Conservation (phyloP, 75 land plant species). For the Sequoia sempervirens region DNA sequence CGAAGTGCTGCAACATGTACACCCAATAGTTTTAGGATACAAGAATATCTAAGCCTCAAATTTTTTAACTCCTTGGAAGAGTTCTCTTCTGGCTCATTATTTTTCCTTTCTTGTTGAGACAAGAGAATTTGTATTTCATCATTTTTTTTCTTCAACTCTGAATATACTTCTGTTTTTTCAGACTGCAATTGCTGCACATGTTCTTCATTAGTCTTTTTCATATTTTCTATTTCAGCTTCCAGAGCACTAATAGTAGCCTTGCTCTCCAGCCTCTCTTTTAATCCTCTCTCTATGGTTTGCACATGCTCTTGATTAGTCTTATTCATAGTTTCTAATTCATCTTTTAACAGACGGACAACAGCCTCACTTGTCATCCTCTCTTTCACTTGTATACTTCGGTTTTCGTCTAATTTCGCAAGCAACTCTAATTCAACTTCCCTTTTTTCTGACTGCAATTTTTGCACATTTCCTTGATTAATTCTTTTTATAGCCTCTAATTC, state of each 20-base stretch:
- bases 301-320: too few relatives aligned
- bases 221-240: not conserved
- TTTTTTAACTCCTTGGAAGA: slow-evolving; percentile 30
- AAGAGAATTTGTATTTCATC: not conserved
- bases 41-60: slow-evolving; percentile 43
- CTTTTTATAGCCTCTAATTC: slow-evolving; percentile 29
- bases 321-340: too few relatives aligned
- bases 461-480: not conserved
- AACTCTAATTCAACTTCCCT: too few relatives aligned
- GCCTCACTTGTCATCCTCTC: too few relatives aligned
- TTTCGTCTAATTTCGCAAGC: too few relatives aligned
- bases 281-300: too few relatives aligned
- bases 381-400: too few relatives aligned
- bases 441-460: too few relatives aligned
- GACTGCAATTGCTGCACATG: too few relatives aligned
- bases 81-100: slow-evolving; percentile 46
- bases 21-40: not conserved
- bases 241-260: not conserved
- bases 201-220: not conserved
- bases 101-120: slow-evolving; percentile 14
- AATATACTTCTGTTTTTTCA: too few relatives aligned
- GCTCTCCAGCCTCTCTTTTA: not conserved
- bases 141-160: too few relatives aligned
- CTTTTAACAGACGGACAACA: too few relatives aligned
- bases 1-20: not conserved